Base-by-base conservation (phyloP, 2,329 filamentous ascomycete species). In the Neopestalotiopsis clavispora region DNA sequence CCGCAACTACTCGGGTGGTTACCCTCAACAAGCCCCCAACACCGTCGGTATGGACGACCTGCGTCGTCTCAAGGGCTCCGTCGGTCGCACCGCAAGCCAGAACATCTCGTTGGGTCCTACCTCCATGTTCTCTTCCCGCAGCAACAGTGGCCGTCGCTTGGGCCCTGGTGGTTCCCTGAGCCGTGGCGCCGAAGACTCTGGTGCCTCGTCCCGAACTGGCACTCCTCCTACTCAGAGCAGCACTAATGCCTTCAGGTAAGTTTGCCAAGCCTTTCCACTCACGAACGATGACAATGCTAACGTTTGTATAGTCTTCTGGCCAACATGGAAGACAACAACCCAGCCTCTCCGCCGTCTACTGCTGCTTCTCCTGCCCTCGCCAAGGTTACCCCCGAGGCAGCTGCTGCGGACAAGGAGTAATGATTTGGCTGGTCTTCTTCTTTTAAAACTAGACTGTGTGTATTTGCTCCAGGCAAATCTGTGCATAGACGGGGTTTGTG, bases 201-300 rank as follows among this genome's bases (percentile, higher is more conserved):
- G 90, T 75, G 89, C 91, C 74, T 97, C 94, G 67, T 98, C 95
- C 70, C 91, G 96, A 74, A 97, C 94, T 68, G 94, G 93, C 75
- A 98, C 95, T 63, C 95, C 95, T 67, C 93, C 94, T 60, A 88
- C 87, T 23, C 87, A 88, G 66, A 91, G 89, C 69, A 92, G 92
- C 77, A 90, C 91, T 74, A 99, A 99, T 85, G 92, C 95, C 75
- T 99, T 97, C 85, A 95, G 94, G 95, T 98, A 90, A 87, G 92
- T 30, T 23, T 42, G 10, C 5, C 3, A 23, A 28, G 28, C 1
- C 38, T 4, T 28, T 34, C 12, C 14, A 14, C 61, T 52, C 52
- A 32, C 28, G 23, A 28, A 38, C 34, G 13, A 34, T 14, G 9
- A 23, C 38, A 38, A 65, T 73, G 64, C 78, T 83, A 76, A 84